A percentile compares a stretch with the other conserved stretches of the same genome.
phyloP scores from a whole-genome alignment of 768 basidiomycete genomes.

The Pleurotus eryngii region DNA sequence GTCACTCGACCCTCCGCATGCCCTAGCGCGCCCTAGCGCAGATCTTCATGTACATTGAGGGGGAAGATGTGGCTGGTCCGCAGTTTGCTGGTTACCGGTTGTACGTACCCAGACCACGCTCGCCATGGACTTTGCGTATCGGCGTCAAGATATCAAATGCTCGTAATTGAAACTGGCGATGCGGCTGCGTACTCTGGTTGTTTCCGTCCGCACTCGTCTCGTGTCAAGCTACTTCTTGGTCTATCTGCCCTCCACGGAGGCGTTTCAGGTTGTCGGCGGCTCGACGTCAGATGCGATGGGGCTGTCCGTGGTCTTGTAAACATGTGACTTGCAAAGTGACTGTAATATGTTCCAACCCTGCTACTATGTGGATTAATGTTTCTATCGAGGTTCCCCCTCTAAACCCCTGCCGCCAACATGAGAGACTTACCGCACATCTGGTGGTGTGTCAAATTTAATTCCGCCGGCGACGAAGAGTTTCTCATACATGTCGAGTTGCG shows the following conservation, averaged over 20 bases:
- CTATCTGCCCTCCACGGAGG: too few relatives aligned
- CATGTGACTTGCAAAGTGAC: background rate
- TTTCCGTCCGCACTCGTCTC: too few relatives aligned
- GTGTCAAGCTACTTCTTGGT: too few relatives aligned
- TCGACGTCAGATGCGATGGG: too few relatives aligned
- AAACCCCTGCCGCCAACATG: background rate
- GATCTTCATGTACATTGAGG: too few relatives aligned
- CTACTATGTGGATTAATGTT: background rate
- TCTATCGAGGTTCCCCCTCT: background rate
- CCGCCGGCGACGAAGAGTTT: constrained; percentile 2
- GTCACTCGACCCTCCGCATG: too few relatives aligned
- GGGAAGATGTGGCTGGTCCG: too few relatives aligned
- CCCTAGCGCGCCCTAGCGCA: too few relatives aligned
- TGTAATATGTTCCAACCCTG: background rate
- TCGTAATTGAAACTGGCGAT: background rate
- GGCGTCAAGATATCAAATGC: background rate
- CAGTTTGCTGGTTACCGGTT: too few relatives aligned
- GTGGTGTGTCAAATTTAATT: constrained; percentile 4
- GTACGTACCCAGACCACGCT: too few relatives aligned
- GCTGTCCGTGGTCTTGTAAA: background rate
- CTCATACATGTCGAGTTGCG: background rate
- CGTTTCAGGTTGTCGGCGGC: too few relatives aligned
- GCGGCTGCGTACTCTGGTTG: background rate
- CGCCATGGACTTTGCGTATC: too few relatives aligned
- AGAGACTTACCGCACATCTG: background rate